Evolutionary conservation across 441 rosid species (phyloP).

Genomic region (Jatropha podagrica): DNA sequence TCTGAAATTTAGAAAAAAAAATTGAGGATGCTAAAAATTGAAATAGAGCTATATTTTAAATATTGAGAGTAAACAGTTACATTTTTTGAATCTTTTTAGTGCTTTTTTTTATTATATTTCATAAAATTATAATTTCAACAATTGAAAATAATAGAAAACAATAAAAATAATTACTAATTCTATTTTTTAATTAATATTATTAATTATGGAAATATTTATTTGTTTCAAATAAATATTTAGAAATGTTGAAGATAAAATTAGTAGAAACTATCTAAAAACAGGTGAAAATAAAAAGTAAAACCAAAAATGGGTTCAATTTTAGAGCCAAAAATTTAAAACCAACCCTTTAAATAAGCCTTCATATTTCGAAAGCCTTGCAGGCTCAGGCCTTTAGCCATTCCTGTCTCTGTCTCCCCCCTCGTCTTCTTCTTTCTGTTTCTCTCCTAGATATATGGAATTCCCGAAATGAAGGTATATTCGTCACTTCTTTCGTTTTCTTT

Average conservation of each 20-base stretch:
- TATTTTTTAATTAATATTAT: too few relatives aligned
- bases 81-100: too few relatives aligned
- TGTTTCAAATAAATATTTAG: neutral
- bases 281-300: neutral
- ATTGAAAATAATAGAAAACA: too few relatives aligned
- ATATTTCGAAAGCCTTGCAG: neutral
- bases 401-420: neutral
- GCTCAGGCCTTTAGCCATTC: neutral
- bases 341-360: neutral
- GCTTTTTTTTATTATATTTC: too few relatives aligned
- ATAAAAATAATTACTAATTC: too few relatives aligned
- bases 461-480: constrained; percentile 35
- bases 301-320: neutral
- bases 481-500: neutral
- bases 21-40: too few relatives aligned
- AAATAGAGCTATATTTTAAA: too few relatives aligned
- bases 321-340: neutral
- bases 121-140: too few relatives aligned
- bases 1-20: neutral
- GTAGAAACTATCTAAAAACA: neutral
- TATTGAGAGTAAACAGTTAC: too few relatives aligned
- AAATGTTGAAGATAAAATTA: neutral
- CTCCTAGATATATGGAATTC: neutral
- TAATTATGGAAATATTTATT: too few relatives aligned
- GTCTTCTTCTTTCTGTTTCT: too few relatives aligned